phyloP scores from a whole-genome alignment of 140 eudicot species.

The Stevia rebaudiana region DNA sequence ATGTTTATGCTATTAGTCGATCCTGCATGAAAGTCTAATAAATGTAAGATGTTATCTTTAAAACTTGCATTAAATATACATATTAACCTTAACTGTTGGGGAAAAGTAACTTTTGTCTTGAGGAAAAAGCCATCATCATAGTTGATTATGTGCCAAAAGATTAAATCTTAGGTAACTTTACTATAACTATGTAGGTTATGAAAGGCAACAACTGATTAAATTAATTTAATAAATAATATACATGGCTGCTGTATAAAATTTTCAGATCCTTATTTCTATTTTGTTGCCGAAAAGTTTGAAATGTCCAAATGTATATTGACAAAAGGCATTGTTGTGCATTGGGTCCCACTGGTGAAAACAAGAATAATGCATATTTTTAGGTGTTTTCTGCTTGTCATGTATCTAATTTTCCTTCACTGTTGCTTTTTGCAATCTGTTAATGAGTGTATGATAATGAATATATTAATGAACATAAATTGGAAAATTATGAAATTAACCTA shows the following conservation, averaged over 20 bases:
- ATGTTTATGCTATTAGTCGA: neutral
- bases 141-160: neutral
- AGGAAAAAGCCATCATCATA: neutral
- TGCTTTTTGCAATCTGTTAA: conserved; percentile 1
- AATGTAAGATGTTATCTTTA: neutral
- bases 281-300: conserved; percentile 22
- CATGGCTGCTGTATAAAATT: conserved; percentile 7
- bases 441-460: neutral
- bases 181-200: conserved; percentile 13
- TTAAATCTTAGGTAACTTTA: conserved; percentile 1
- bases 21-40: too few species aligned
- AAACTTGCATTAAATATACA: neutral
- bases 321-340: conserved; percentile 28
- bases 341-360: conserved; percentile 28
- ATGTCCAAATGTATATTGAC: conserved; percentile 22
- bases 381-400: conserved; percentile 24
- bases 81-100: neutral
- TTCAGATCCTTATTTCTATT: neutral
- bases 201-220: neutral
- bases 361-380: conserved; percentile 8
- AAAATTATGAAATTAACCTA: neutral
- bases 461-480: neutral
- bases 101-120: neutral
- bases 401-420: neutral
- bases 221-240: neutral